phyloP scores from a whole-genome alignment of 2,329 filamentous ascomycete species.

The Penicillium expansum region DNA sequence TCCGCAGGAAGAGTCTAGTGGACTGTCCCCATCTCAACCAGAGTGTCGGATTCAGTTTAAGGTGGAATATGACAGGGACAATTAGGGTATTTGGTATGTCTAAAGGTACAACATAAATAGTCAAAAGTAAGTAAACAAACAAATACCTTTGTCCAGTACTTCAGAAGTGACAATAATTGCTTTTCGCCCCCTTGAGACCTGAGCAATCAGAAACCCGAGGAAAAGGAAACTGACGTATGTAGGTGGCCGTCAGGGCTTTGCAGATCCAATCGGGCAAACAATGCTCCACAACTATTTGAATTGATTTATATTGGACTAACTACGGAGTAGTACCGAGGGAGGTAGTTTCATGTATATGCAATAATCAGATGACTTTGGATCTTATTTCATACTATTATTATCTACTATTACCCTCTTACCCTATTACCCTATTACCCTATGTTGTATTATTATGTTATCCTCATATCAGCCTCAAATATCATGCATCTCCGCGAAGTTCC shows the following conservation, averaged over 20 bases:
- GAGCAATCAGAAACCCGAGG: slow-evolving; percentile 10
- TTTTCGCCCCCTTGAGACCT: slow-evolving; percentile 1
- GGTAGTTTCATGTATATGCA: not conserved
- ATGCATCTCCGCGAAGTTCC: slow-evolving; percentile 2
- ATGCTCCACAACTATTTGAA: not conserved
- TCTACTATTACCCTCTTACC: too few species aligned
- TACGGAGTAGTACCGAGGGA: too few species aligned
- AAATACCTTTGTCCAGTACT: slow-evolving; percentile 1
- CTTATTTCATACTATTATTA: not conserved
- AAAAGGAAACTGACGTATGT: slow-evolving; percentile 12
- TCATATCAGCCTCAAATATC: not conserved
- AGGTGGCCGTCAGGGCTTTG: not conserved
- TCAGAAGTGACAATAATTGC: not conserved
- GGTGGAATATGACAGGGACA: slow-evolving; percentile 12
- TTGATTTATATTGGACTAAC: slow-evolving; percentile 2
- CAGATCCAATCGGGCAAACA: slow-evolving; percentile 7
- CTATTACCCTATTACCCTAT: not conserved
- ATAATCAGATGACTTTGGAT: slow-evolving; percentile 7
- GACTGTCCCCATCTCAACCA: slow-evolving; percentile 20
- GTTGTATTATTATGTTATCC: not conserved
- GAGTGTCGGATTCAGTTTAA: slow-evolving; percentile 19
- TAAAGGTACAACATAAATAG: not conserved
- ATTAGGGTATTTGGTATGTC: not conserved
- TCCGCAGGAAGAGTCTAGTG: not conserved
- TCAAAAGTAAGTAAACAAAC: not conserved